phyloP scores from a whole-genome alignment of 1,284 basidiomycete species.

The Malassezia furfur region DNA sequence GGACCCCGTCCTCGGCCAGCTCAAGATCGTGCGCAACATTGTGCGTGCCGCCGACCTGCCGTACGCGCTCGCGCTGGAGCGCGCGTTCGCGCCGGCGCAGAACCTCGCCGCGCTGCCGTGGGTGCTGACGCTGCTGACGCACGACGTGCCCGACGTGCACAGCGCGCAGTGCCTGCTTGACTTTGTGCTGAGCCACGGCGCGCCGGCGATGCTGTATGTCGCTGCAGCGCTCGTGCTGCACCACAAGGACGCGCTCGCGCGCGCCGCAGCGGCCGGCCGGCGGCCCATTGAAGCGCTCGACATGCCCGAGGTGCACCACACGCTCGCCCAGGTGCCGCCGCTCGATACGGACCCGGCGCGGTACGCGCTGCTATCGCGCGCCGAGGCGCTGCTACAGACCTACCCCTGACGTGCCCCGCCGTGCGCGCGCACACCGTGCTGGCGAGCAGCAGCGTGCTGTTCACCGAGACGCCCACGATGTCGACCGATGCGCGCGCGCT shows the following conservation, averaged over 20 bases:
- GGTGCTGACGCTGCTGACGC: constrained; percentile 78
- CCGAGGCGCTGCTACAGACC: constrained; percentile 12
- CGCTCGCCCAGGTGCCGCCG: constrained; percentile 13
- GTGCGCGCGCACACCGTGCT: constrained; percentile 21
- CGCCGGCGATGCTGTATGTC: constrained; percentile 69
- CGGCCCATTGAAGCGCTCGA: constrained; percentile 19
- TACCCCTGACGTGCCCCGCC: constrained; percentile 13
- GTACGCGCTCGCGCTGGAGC: constrained; percentile 61
- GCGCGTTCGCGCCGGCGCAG: constrained; percentile 54
- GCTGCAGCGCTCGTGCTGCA: constrained; percentile 61
- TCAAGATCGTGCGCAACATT: constrained; percentile 63
- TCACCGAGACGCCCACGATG: constrained; percentile 19
- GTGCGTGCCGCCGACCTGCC: constrained; percentile 62
- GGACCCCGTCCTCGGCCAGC: constrained; percentile 71
- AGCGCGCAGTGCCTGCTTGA: constrained; percentile 75
- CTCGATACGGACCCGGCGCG: background rate
- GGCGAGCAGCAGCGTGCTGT: constrained; percentile 25
- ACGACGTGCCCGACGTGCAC: constrained; percentile 62
- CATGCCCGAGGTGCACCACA: constrained; percentile 27
- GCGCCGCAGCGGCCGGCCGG: constrained; percentile 11
- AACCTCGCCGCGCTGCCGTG: constrained; percentile 74
- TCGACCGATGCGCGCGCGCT: background rate
- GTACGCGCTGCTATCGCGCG: constrained; percentile 13
- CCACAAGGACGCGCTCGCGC: constrained; percentile 14
- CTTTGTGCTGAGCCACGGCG: constrained; percentile 71